Percentiles rank a stretch among this genome's conserved stretches.
Conservation (phyloP, 2,329 filamentous ascomycete genomes). For the Alternaria gaisen region DNA sequence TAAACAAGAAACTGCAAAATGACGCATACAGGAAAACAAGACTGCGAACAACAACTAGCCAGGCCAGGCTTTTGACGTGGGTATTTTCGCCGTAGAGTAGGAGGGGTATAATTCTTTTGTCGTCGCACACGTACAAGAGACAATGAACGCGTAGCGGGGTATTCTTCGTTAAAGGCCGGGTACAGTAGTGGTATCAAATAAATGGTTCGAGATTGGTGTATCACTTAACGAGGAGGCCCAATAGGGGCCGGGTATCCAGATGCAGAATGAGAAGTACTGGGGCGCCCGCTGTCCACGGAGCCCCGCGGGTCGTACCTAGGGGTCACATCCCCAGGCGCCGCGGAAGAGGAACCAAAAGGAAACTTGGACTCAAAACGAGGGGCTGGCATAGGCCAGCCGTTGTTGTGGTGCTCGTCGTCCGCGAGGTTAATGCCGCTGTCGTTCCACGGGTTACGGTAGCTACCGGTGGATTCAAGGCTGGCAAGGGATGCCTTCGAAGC, state of each 20-base stretch:
- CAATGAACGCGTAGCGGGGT: slow-evolving; percentile 42
- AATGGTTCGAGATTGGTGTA: slow-evolving; percentile 41
- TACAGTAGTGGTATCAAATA: slow-evolving; percentile 43
- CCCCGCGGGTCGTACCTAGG: slow-evolving; percentile 83
- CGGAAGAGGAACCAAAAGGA: slow-evolving; percentile 63
- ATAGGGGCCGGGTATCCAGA: slow-evolving; percentile 95
- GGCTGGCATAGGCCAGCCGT: slow-evolving; percentile 52
- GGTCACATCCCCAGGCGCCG: slow-evolving; percentile 77
- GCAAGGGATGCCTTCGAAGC: slow-evolving; percentile 96
- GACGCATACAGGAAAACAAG: slow-evolving; percentile 31
- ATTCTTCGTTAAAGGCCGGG: slow-evolving; percentile 50
- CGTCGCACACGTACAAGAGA: slow-evolving; percentile 43
- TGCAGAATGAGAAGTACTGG: slow-evolving; percentile 95
- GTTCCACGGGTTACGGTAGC: slow-evolving; percentile 98
- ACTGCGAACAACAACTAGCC: slow-evolving; percentile 34
- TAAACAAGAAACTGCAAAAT: slow-evolving; percentile 27
- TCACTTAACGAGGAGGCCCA: slow-evolving; percentile 84
- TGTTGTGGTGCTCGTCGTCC: slow-evolving; percentile 72
- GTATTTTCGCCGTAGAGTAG: slow-evolving; percentile 42
- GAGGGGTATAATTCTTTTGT: slow-evolving; percentile 54
- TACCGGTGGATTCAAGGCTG: slow-evolving; percentile 93
- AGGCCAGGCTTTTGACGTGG: slow-evolving; percentile 46
- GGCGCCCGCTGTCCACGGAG: slow-evolving; percentile 90
- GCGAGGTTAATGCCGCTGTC: slow-evolving; percentile 94
- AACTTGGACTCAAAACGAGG: slow-evolving; percentile 66